Base-by-base conservation (phyloP, 768 basidiomycete species). In the Trametes sanguinea region DNA sequence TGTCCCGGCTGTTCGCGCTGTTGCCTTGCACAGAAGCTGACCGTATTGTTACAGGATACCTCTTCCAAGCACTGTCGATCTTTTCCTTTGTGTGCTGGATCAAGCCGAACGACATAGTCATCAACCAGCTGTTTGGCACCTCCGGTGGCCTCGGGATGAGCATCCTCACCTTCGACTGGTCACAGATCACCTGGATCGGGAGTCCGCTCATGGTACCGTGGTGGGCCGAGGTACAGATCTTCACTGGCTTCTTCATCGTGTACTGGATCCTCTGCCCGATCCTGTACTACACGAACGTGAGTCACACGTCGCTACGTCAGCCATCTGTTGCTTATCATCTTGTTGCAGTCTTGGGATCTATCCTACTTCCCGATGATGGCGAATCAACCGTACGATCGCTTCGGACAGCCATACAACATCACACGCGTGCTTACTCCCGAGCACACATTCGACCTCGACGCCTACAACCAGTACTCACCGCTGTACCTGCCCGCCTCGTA, bases 1-100 rank as follows among this genome's bases (percentile, higher is more conserved):
- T 66, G 88, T 71, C 22, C 35, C 50, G 42, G 4, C 3, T 35
- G 27, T 37, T 35, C 27, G 13, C 16, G 10, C 13, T 3, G 44
- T 30, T 32, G 9, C 17, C 16, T 7, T 22, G 47, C 17, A 8
- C n/a, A 37, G 6, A 11, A 6, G 6, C 60, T 60, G 22, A 59
- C 45, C 11, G 35, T 37, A 37, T 13, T n/a, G 10, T 3, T 27
- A 11, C 67, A 93, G 94, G 94, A 17, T 99, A 88, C 78, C 82
- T 98, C 55, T 98, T 98, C 75, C 82, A 85, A 55, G 94, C 89
- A 0, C 83, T 98, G 3, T 92, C 91, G 7, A 78, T 88, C 30
- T 98, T 98, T 74, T 91, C 89, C 2, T 97, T 89, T 79, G 73
- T 95, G 30, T 97, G 95, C 76, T 98, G 96, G 96, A 90, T 94